Evolutionary conservation across 1,284 basidiomycete genomes (phyloP), one percentile per base, ranked within the genome.

Genomic region (Cutaneotrichosporon cyanovorans): DNA sequence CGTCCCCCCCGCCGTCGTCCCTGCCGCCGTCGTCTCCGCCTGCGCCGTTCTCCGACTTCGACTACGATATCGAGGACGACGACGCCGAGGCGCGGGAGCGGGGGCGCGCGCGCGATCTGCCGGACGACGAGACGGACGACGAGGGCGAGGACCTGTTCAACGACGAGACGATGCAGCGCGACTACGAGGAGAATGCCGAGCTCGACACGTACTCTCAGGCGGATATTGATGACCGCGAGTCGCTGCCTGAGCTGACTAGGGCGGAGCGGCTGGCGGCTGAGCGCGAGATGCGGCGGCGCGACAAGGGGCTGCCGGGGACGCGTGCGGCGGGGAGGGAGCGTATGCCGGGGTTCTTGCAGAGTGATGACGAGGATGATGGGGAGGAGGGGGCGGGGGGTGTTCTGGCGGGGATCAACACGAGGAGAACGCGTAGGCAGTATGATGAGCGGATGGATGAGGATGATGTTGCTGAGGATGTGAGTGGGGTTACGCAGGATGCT

Each of bases 121-220:
- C 42, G 3, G 74, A 82, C 18, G 81, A 83, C 56, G 61, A 68
- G 35, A 63, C 77, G 10, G 76, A 71, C 22, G 87, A 84, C 8
- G 80, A 81, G 32, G 85, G 84, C 6, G 92, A 95, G 69, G 92
- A 98, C 73, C 80, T 98, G 21, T 97, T 93, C 72, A 87, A 80
- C 37, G 84, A 93, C 14, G 78, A 77, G 34, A 71, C 79, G 63
- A 73, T 88, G 55, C 82, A 80, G 58, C 93, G 91, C 48, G 93
- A 98, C 64, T 97, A 98, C 71, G 82, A 83, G 15, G 75, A 76
- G 12, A 92, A 97, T 62, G 76, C 82, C 40, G 76, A 79, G 5
- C 80, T 96, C 5, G 95, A 99, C 71, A 77, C 73, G 28, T 99
- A 98, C 73, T 91, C 89, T 5, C 81, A 85, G 49, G 80, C 80